Percentiles rank a stretch among this genome's conserved stretches.
Conservation (phyloP, 805 yeast species). For the Sugiyamaella marilandica region DNA sequence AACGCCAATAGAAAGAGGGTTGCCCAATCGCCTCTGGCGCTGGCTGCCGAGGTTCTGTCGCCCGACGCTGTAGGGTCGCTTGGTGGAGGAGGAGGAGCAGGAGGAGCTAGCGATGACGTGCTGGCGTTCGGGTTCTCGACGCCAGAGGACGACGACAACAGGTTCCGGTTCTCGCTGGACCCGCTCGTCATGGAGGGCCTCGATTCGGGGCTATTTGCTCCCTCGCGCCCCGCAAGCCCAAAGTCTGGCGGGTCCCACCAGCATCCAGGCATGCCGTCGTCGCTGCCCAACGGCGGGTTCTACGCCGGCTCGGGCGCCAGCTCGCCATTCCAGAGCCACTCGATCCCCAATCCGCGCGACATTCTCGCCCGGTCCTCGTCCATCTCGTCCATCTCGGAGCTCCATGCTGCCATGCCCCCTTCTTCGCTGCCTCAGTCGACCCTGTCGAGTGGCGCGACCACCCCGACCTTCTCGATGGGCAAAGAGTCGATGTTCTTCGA, state of each 20-base stretch:
- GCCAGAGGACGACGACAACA: slow-evolving; percentile 19
- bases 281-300: neutral
- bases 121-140: slow-evolving; percentile 13
- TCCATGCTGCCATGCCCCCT: slow-evolving; percentile 7
- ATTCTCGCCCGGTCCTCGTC: slow-evolving; percentile 8
- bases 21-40: slow-evolving; percentile 16
- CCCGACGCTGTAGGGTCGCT: slow-evolving; percentile 1
- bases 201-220: slow-evolving; percentile 22
- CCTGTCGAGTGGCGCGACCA: slow-evolving; percentile 8
- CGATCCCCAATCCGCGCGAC: slow-evolving; percentile 7
- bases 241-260: neutral
- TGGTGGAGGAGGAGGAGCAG: too few relatives aligned
- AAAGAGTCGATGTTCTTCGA: slow-evolving; percentile 14
- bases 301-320: neutral
- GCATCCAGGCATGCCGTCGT: neutral
- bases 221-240: slow-evolving; percentile 12
- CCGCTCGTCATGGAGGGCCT: slow-evolving; percentile 49
- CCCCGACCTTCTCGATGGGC: slow-evolving; percentile 10
- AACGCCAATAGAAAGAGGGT: slow-evolving; percentile 10
- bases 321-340: slow-evolving; percentile 1
- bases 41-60: slow-evolving; percentile 11
- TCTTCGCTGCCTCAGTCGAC: slow-evolving; percentile 4
- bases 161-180: slow-evolving; percentile 40
- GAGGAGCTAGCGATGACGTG: slow-evolving; percentile 9
- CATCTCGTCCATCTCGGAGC: slow-evolving; percentile 12